Conservation (phyloP, 2,329 filamentous ascomycete genomes). For the Aureobasidium uvarum region DNA sequence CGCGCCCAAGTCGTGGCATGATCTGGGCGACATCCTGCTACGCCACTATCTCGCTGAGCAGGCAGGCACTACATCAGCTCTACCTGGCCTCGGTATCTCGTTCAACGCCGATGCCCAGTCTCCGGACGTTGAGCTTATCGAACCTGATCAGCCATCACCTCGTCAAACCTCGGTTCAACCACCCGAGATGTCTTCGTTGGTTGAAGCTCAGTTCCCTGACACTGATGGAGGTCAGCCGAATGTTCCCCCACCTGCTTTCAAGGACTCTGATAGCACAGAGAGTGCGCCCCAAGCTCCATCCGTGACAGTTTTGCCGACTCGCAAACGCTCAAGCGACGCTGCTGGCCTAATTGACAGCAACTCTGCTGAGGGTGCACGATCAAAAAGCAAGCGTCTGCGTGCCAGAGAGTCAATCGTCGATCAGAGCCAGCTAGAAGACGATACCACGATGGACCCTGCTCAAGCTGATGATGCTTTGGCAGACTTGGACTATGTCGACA, state of each 20-base stretch:
- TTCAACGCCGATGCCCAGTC: constrained; percentile 31
- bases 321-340: constrained; percentile 62
- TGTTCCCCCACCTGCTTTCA: constrained; percentile 24
- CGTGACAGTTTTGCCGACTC: constrained; percentile 43
- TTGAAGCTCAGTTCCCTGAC: constrained; percentile 37
- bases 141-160: constrained; percentile 14
- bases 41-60: constrained; percentile 35
- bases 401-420: constrained; percentile 56
- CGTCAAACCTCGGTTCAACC: not conserved
- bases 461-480: constrained; percentile 24
- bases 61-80: constrained; percentile 30
- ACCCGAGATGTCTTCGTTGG: not conserved
- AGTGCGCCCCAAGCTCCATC: not conserved
- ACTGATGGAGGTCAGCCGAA: constrained; percentile 35
- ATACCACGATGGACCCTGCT: constrained; percentile 11
- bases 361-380: constrained; percentile 54
- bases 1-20: constrained; percentile 36
- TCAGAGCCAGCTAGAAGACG: constrained; percentile 43
- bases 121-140: constrained; percentile 8
- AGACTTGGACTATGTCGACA: constrained; percentile 23
- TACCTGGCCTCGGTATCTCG: constrained; percentile 32
- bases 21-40: constrained; percentile 37
- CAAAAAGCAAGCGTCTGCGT: constrained; percentile 60
- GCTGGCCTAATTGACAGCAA: constrained; percentile 56
- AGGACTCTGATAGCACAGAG: not conserved